Evolutionary conservation across 1,139 yeast genomes (phyloP).

Genomic region (Lodderomyces beijingensis): DNA sequence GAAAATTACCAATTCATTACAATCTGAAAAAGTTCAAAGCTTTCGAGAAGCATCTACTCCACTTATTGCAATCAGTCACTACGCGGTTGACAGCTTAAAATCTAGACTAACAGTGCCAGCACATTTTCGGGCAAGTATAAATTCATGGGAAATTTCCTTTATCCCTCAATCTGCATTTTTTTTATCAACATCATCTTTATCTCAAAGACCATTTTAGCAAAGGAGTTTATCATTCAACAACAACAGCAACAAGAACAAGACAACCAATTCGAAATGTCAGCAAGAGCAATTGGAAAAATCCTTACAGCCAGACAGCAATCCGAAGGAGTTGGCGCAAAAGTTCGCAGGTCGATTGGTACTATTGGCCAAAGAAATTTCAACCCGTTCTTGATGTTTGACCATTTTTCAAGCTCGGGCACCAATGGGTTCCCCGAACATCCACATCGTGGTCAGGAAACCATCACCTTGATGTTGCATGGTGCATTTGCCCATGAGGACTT

Average conservation of each 20-base stretch:
- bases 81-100: no score
- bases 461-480: constrained; percentile 71
- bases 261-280: no score
- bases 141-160: constrained; percentile 10
- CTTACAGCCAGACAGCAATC: constrained; percentile 69
- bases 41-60: no score
- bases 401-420: constrained; percentile 46
- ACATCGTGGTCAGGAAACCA: constrained; percentile 87
- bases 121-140: no score
- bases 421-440: constrained; percentile 96
- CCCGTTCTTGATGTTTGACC: constrained; percentile 84
- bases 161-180: constrained; percentile 8
- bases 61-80: no score
- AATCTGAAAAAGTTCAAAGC: no score
- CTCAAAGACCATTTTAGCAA: no score
- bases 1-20: no score
- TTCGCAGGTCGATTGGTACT: constrained; percentile 77
- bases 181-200: constrained; percentile 5
- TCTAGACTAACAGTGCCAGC: no score
- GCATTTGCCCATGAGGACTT: constrained; percentile 88
- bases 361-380: constrained; percentile 64
- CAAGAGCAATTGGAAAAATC: constrained; percentile 54
- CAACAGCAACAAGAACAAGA: constrained; percentile 6
- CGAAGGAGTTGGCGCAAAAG: constrained; percentile 87
- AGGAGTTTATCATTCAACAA: neutral